Evolutionary conservation across 2,329 filamentous ascomycete genomes (phyloP).

Genomic region (Xylaria sp.): DNA sequence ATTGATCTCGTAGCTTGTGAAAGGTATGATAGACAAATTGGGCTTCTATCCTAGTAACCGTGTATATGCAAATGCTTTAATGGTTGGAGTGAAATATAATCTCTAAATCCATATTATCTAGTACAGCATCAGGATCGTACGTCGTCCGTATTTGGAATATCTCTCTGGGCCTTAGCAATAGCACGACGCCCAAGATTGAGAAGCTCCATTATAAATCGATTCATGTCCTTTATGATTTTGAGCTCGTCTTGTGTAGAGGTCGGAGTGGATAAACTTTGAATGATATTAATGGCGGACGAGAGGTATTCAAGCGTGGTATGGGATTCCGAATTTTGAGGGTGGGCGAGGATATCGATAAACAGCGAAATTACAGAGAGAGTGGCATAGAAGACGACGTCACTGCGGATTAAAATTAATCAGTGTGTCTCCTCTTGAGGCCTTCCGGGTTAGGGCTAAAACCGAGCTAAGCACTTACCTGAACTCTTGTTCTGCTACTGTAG

Average conservation of each 20-base stretch:
- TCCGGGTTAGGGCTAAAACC: not conserved
- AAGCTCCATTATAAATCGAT: not conserved
- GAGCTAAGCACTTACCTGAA: conserved; percentile 16
- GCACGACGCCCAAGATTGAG: not conserved
- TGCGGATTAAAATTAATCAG: not conserved
- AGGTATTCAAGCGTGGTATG: not conserved
- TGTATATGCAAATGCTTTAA: no score
- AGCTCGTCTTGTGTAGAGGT: not conserved
- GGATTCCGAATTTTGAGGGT: not conserved
- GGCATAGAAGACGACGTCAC: not conserved
- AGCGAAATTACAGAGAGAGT: not conserved
- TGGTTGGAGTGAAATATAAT: no score
- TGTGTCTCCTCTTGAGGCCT: not conserved
- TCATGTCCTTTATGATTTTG: not conserved
- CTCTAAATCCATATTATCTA: not conserved
- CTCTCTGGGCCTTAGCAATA: not conserved
- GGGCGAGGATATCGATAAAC: not conserved
- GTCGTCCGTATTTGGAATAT: not conserved
- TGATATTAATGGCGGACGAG: not conserved
- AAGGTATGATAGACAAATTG: no score
- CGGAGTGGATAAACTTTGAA: not conserved
- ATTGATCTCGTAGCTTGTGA: no score
- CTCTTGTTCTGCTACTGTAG: conserved; percentile 2
- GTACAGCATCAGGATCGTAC: not conserved
- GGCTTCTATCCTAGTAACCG: no score